A percentile compares a stretch with the other conserved stretches of the same genome.
Evolutionary conservation across 257 asterid species (phyloP).

Genomic region (Leptodermis oblonga): DNA sequence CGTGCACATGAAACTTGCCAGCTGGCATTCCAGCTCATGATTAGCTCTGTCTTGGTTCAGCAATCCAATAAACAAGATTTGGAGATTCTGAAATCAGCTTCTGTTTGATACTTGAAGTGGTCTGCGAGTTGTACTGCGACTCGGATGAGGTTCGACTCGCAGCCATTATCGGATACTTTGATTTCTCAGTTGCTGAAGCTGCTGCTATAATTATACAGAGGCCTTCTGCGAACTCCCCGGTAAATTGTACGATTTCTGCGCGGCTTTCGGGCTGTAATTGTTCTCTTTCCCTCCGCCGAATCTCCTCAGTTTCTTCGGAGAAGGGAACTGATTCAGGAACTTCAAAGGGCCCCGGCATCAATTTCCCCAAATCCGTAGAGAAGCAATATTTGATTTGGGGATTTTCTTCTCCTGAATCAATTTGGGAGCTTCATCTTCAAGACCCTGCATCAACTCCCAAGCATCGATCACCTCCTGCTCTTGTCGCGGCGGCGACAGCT

Average conservation of each 20-base stretch:
- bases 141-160: too few relatives aligned
- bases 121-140: too few relatives aligned
- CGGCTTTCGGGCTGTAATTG: slow-evolving; percentile 46
- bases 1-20: too few relatives aligned
- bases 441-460: slow-evolving; percentile 97
- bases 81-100: too few relatives aligned
- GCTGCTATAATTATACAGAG: too few relatives aligned
- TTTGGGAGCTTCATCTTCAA: slow-evolving; percentile 50
- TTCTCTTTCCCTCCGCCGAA: slow-evolving; percentile 75
- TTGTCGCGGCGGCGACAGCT: slow-evolving; percentile 38
- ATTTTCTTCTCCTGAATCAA: slow-evolving; percentile 39
- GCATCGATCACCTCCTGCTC: slow-evolving; percentile 76
- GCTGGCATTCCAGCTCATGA: too few relatives aligned
- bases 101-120: too few relatives aligned
- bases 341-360: slow-evolving; percentile 70
- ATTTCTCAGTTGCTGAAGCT: too few relatives aligned
- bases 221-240: slow-evolving; percentile 38
- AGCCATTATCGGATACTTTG: too few relatives aligned
- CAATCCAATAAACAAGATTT: too few relatives aligned
- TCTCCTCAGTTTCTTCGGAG: slow-evolving; percentile 65
- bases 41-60: too few relatives aligned
- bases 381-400: slow-evolving; percentile 48
- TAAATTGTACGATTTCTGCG: slow-evolving; percentile 19
- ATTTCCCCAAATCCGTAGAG: slow-evolving; percentile 36
- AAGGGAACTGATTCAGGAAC: slow-evolving; percentile 56